Conservation (phyloP, 768 basidiomycete genomes). For the Pulveroboletus sp. region DNA sequence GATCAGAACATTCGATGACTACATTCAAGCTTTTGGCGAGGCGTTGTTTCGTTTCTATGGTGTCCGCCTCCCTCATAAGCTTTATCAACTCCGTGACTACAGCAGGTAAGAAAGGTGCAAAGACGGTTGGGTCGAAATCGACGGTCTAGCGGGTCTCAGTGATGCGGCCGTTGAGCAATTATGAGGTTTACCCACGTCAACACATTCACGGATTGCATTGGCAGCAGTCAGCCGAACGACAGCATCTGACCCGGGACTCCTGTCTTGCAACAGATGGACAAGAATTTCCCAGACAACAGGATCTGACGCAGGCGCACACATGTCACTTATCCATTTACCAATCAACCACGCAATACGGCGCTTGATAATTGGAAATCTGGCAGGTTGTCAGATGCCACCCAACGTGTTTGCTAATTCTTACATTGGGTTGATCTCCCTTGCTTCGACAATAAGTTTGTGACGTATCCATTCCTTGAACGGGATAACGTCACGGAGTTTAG, state of each 20-base stretch:
- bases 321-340: conserved; percentile 81
- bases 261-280: conserved; percentile 67
- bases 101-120: conserved; percentile 64
- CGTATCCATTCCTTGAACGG: conserved; percentile 71
- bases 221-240: conserved; percentile 88
- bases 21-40: conserved; percentile 67
- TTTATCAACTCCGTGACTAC: conserved; percentile 63
- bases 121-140: conserved; percentile 56
- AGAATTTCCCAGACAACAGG: conserved; percentile 77
- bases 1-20: conserved; percentile 52
- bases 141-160: conserved; percentile 44
- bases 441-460: conserved; percentile 56
- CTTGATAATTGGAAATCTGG: conserved; percentile 86
- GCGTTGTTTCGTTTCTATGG: conserved; percentile 71
- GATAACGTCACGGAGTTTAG: conserved; percentile 55
- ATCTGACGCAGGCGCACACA: conserved; percentile 55
- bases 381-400: conserved; percentile 6
- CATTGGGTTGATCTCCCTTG: conserved; percentile 55
- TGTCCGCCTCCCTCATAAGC: conserved; percentile 69
- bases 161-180: not conserved
- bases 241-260: conserved; percentile 66
- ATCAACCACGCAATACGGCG: conserved; percentile 94
- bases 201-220: conserved; percentile 71
- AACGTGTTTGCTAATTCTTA: conserved; percentile 27
- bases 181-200: conserved; percentile 61